A percentile compares a stretch with the other conserved stretches of the same genome.
Conservation (phyloP, 1,284 basidiomycete species). For the Trametes pubescens region DNA sequence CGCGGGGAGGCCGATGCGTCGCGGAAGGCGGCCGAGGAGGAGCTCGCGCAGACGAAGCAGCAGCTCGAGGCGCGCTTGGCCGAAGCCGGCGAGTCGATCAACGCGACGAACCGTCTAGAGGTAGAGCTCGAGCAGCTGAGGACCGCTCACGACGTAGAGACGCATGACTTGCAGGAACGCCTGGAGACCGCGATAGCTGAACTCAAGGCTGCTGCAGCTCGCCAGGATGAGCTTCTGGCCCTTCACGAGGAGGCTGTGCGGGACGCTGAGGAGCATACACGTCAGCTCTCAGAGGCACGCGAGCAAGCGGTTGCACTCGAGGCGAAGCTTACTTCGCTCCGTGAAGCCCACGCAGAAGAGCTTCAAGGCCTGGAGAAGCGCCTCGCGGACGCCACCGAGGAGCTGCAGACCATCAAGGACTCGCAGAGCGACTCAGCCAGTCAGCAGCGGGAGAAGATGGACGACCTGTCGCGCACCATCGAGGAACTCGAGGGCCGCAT, state of each 20-base stretch:
- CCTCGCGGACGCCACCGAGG: conserved; percentile 32
- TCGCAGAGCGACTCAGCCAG: conserved; percentile 41
- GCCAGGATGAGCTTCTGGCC: conserved; percentile 35
- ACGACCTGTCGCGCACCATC: conserved; percentile 41
- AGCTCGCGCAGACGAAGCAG: conserved; percentile 32
- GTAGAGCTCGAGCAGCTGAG: conserved; percentile 33
- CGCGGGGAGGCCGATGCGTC: conserved; percentile 38
- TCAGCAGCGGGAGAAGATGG: conserved; percentile 37
- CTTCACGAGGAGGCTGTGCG: conserved; percentile 31
- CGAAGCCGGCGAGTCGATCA: conserved; percentile 36
- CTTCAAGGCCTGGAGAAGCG: conserved; percentile 40
- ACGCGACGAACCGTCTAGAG: conserved; percentile 29
- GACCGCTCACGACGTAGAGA: conserved; percentile 28
- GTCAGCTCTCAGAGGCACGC: conserved; percentile 25
- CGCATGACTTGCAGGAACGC: conserved; percentile 20
- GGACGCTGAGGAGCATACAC: conserved; percentile 40
- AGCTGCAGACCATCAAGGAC: conserved; percentile 35
- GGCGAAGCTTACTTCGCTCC: conserved; percentile 33
- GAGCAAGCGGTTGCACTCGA: conserved; percentile 31
- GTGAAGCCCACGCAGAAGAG: conserved; percentile 38
- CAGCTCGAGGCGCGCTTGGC: conserved; percentile 37
- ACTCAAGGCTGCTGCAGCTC: conserved; percentile 13
- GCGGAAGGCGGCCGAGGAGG: conserved; percentile 32
- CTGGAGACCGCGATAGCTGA: conserved; percentile 22
- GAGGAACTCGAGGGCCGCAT: conserved; percentile 40